Evolutionary conservation across 116 monocot genomes (phyloP).

Genomic region (Zostera marina): DNA sequence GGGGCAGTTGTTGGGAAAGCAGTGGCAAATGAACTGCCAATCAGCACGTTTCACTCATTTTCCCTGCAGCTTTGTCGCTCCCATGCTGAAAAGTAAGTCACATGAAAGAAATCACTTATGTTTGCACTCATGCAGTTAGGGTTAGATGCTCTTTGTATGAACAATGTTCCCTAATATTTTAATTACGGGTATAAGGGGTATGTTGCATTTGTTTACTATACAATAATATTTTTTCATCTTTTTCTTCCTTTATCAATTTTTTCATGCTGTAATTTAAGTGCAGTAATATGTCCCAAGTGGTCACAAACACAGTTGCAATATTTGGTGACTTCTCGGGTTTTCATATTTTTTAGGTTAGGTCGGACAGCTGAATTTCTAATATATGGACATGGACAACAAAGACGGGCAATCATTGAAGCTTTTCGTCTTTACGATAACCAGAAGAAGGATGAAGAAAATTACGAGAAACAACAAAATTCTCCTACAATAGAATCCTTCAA

Average conservation of each 20-base stretch:
- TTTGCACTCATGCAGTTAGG: too few relatives aligned
- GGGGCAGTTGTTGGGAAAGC: conserved; percentile 59
- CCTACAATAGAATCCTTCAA: conserved; percentile 35
- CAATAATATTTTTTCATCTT: too few relatives aligned
- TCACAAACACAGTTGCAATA: neutral
- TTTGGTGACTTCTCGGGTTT: neutral
- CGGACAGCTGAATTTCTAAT: conserved; percentile 73
- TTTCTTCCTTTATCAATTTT: too few relatives aligned
- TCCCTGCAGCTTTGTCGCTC: conserved; percentile 73
- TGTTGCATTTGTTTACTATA: neutral
- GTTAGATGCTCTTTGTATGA: neutral
- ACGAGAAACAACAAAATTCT: neutral
- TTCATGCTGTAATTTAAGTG: too few relatives aligned
- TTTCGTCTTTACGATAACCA: conserved; percentile 40
- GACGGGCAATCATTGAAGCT: conserved; percentile 73
- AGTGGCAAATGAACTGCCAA: conserved; percentile 54
- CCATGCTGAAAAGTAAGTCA: conserved; percentile 72
- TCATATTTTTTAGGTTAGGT: conserved; percentile 28
- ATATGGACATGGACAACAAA: conserved; percentile 82
- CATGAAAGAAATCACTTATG: neutral
- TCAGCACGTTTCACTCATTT: conserved; percentile 93
- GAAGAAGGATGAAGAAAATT: conserved; percentile 9
- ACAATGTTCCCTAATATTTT: neutral
- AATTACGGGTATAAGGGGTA: neutral
- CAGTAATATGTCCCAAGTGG: neutral